Base-by-base conservation (phyloP, 2,329 filamentous ascomycete genomes). In the Neonectria neomacrospora region DNA sequence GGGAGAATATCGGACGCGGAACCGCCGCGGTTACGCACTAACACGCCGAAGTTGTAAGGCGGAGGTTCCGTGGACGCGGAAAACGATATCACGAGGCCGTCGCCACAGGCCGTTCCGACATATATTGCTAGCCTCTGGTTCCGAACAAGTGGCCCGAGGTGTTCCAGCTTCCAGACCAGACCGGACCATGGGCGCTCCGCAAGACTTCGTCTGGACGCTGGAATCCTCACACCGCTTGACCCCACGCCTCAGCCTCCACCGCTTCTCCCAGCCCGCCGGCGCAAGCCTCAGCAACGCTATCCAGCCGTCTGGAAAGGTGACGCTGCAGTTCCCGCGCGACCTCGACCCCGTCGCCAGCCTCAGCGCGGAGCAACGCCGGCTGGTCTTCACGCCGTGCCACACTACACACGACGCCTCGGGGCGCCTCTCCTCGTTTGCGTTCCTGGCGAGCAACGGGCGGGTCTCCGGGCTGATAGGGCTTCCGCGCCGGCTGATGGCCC, bases 391-490 rank as follows among this genome's bases (percentile, higher is more conserved):
- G 5, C 64, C 68, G 3, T 68, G 64, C 34, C 41, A 47, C 30
- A 18, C 65, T 14, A 32, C 50, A 14, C 50, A 50, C 14, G 28
- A 45, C 39, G 14, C 41, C 11, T 16, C 32, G 16, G 55, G 45
- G 10, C 20, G 34, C 6, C 9, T 37, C 3, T 34, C 30, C 2
- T 23, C 54, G 39, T 14, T 61, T 30, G 9, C 58, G 23, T 28
- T 67, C 57, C 22, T 70, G 42, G 14, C 61, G 14, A 47, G 67
- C 20, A 68, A 67, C 41, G 70, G 70, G 6, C 59, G 70, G n/a
- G 62, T 71, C 14, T 63, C 70, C 0, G 63, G 63, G 14, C 51
- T 72, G 12, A 57, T 72, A 7, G 67, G 70, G 2, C 41, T 69
- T 26, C 70, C 68, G 0, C 42, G 70, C 1, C 64, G 61, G 12